A percentile compares a stretch with the other conserved stretches of the same genome.
Conservation (phyloP, 2,329 filamentous ascomycete species). For the Ophiocordyceps robertsii region DNA sequence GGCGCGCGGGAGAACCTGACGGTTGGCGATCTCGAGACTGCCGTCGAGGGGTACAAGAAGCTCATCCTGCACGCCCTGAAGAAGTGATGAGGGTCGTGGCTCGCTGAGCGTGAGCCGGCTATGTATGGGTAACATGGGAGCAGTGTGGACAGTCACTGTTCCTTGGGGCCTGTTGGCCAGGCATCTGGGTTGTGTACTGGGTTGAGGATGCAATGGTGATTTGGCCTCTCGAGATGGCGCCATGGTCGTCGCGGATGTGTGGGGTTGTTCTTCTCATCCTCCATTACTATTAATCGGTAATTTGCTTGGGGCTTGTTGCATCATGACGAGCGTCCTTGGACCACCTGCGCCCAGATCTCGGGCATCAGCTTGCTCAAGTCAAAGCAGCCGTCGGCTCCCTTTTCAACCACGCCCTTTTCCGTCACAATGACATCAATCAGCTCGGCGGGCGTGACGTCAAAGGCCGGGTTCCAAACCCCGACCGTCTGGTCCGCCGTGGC, state of each 20-base stretch:
- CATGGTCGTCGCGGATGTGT: too few species aligned
- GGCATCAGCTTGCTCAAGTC: constrained; percentile 44
- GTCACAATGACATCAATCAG: constrained; percentile 92
- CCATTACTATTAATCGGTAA: too few species aligned
- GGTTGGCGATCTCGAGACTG: constrained; percentile 60
- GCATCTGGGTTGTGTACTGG: too few species aligned
- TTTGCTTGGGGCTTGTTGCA: not conserved
- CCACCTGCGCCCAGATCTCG: constrained; percentile 33
- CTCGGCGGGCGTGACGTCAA: constrained; percentile 82
- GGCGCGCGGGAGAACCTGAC: constrained; percentile 70
- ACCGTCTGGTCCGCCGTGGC: constrained; percentile 70
- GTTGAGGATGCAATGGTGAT: too few species aligned
- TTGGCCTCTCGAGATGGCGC: too few species aligned
- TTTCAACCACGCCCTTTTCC: constrained; percentile 77
- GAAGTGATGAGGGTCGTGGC: constrained; percentile 8
- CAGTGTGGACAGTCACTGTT: too few species aligned
- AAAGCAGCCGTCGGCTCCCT: constrained; percentile 58
- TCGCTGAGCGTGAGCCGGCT: too few species aligned
- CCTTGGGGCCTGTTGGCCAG: too few species aligned
- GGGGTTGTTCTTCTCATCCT: too few species aligned
- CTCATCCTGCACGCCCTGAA: constrained; percentile 45
- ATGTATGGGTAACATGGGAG: too few species aligned
- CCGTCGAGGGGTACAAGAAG: constrained; percentile 67
- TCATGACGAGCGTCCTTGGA: constrained; percentile 3
- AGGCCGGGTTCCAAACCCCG: constrained; percentile 89